Conservation (phyloP, 208 protist species). For the Acanthamoeba lugdunensis region DNA sequence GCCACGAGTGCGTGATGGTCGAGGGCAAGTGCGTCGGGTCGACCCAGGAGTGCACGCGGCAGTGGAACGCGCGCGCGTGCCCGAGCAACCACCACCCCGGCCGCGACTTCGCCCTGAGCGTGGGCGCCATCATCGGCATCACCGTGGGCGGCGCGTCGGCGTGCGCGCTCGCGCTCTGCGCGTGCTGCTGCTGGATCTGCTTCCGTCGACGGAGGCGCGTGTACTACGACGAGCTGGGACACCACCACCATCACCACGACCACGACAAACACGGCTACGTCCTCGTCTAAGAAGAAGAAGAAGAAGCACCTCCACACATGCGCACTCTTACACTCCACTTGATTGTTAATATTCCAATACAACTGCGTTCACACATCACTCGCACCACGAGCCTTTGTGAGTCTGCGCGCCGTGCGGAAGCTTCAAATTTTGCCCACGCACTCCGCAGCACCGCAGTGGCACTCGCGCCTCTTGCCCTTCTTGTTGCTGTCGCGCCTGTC, state of each 20-base stretch:
- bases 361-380: neutral
- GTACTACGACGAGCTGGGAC: neutral
- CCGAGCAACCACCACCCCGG: neutral
- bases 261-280: neutral
- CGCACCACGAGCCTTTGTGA: neutral
- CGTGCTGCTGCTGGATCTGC: slow-evolving; percentile 36
- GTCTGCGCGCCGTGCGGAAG: neutral
- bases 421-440: neutral
- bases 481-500: neutral
- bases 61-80: neutral
- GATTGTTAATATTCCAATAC: neutral
- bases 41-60: neutral
- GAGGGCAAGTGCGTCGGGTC: slow-evolving; percentile 2
- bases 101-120: neutral
- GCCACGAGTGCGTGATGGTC: neutral
- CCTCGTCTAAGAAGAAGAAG: neutral
- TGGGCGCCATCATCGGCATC: slow-evolving; percentile 25
- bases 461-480: neutral
- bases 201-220: neutral
- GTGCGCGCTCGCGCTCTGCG: neutral
- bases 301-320: neutral
- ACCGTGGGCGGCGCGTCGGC: neutral
- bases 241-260: neutral
- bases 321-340: neutral
- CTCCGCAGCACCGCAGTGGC: neutral